Base-by-base conservation (phyloP, 176 grass and related monocot species). In the Avena eriantha region DNA sequence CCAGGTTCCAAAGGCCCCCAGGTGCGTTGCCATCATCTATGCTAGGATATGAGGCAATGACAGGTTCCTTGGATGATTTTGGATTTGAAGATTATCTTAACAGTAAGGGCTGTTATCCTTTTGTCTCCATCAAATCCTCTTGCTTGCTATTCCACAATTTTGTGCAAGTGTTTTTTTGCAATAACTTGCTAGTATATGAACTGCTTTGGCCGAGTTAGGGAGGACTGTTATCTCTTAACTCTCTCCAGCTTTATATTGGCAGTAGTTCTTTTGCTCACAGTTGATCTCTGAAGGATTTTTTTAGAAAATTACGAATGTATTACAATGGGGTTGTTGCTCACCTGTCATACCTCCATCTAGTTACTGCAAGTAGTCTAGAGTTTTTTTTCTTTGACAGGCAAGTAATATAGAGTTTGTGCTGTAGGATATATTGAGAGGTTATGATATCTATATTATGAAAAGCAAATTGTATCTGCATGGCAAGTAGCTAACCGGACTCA, bases 71-170 rank as follows among this genome's bases (percentile, higher is more conserved):
- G 84, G 96, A 98, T 82, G 93, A 95, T 87, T 98, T 98, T 86
- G 96, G 90, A 19, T 93, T 98, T 84, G 96, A 98, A 84, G 96
- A 98, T 91, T 98, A 98, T 83, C 87, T 98, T 67, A 98, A 98
- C 73, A 54, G 96, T 98, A 98, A 80, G 73, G 23, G 22, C 48
- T 48, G 53, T 16, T 72, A 6, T 78, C 31, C 69, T 77, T 82
- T 47, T 7, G 3, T 43, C 12, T 81, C 24, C 10, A 43, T 34
- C 35, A 45, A 45, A 51, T 55, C 51, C 7, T 53, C 18, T 70
- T 89, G 73, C 41, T n/a, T 84, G 63, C 43, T 56, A 7, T 80
- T 36, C 83, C 22, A 43, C 18, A 66, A 24, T 31, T 14, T n/a
- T 31, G 18, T 60, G 10, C 1, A 84, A 78, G n/a, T 23, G 76